Evolutionary conservation across 495 filamentous ascomycete species (phyloP).

Genomic region (Penicillium daleae): DNA sequence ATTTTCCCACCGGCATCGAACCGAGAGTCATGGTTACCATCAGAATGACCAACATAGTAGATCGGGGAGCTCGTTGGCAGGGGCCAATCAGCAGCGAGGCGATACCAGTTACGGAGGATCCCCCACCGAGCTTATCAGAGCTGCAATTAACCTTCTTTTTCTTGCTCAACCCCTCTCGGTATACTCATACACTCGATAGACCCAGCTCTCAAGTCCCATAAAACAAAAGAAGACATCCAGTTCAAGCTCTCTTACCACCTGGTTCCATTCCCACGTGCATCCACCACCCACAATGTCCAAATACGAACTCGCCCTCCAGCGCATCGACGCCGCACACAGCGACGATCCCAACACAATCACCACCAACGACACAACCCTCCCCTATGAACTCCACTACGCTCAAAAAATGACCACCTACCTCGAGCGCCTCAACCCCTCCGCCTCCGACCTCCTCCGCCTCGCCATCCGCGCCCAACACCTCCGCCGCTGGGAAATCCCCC

Average conservation of each 20-base stretch:
- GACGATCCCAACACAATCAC: constrained; percentile 61
- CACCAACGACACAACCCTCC: constrained; percentile 34
- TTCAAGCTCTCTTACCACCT: not conserved
- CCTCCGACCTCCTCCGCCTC: constrained; percentile 66
- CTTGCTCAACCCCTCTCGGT: not conserved
- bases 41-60: not conserved
- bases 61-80: not conserved
- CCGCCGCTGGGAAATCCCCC: constrained; percentile 77
- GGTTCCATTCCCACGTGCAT: not conserved
- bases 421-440: constrained; percentile 51
- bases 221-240: not conserved
- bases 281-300: constrained; percentile 27
- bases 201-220: not conserved
- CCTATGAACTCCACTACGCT: constrained; percentile 82
- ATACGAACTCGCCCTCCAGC: constrained; percentile 54
- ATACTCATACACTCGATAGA: not conserved
- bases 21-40: too few relatives aligned
- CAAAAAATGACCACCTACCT: constrained; percentile 76
- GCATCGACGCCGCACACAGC: constrained; percentile 75
- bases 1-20: too few relatives aligned
- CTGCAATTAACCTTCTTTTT: not conserved
- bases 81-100: not conserved
- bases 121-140: constrained; percentile 1
- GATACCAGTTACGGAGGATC: not conserved
- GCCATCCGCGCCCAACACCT: constrained; percentile 85